phyloP scores from a whole-genome alignment of 2,329 filamentous ascomycete species.

The Penicillium sp. region DNA sequence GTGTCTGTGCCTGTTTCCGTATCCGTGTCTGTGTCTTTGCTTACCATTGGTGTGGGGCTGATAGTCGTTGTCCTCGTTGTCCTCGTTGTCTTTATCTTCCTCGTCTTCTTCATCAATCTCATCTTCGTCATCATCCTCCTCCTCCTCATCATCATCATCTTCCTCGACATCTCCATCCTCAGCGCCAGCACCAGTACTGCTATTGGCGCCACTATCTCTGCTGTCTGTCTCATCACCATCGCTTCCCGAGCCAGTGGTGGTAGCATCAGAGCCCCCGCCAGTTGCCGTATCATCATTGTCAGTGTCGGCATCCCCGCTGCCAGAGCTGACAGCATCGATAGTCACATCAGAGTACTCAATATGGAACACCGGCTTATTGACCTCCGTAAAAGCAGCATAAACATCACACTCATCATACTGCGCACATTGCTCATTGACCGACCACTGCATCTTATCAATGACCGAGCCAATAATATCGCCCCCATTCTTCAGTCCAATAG shows the following conservation, averaged over 20 bases:
- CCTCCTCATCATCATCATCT: conserved; percentile 16
- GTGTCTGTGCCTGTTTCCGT: background rate
- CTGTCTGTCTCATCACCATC: background rate
- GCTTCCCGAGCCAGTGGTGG: background rate
- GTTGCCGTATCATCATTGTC: background rate
- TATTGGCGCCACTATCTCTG: background rate
- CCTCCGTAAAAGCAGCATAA: conserved; percentile 57
- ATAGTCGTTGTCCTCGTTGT: background rate
- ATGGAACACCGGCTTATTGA: conserved; percentile 66
- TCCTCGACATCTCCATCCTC: conserved; percentile 32
- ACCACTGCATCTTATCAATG: conserved; percentile 57
- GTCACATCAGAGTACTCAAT: conserved; percentile 60
- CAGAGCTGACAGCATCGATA: background rate
- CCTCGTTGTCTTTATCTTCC: background rate
- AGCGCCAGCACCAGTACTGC: conserved; percentile 36
- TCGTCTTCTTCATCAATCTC: background rate
- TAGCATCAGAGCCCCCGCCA: background rate
- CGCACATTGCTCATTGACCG: conserved; percentile 67
- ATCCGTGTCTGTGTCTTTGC: background rate
- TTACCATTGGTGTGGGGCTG: background rate
- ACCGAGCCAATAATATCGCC: conserved; percentile 55
- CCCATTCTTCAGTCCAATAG: conserved; percentile 67
- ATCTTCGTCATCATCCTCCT: too few species aligned
- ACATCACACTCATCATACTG: conserved; percentile 57
- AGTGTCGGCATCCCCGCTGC: background rate